Conservation (phyloP, 2,329 filamentous ascomycete species). For the Samsoniella hepiali region DNA sequence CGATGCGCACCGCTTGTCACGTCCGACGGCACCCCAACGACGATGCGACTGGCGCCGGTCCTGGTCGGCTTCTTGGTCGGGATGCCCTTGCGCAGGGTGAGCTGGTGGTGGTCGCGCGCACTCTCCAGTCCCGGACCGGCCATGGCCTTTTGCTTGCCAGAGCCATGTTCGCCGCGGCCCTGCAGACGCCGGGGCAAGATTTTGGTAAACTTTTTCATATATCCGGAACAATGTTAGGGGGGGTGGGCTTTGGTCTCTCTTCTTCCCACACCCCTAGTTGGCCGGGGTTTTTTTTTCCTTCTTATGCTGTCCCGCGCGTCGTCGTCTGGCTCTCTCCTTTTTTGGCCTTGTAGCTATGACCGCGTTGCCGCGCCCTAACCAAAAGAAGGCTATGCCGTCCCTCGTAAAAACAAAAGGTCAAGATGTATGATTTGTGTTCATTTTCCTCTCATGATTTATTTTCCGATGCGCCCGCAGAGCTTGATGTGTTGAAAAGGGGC, state of each 20-base stretch:
- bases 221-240: slow-evolving; percentile 9
- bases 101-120: slow-evolving; percentile 35
- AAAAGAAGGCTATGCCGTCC: background rate
- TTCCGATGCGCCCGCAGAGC: background rate
- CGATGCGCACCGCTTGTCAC: background rate
- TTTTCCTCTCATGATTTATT: background rate
- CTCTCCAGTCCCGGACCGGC: slow-evolving; percentile 21
- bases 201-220: slow-evolving; percentile 38
- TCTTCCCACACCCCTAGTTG: slow-evolving; percentile 12
- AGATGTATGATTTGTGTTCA: background rate
- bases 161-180: slow-evolving; percentile 25
- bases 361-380: background rate
- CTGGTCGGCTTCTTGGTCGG: slow-evolving; percentile 25
- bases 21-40: slow-evolving; percentile 24
- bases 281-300: background rate
- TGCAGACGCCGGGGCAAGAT: slow-evolving; percentile 34
- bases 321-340: background rate
- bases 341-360: background rate
- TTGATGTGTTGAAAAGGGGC: background rate
- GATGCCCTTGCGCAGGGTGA: slow-evolving; percentile 26
- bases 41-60: slow-evolving; percentile 29
- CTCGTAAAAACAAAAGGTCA: background rate
- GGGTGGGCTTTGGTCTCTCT: background rate
- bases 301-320: background rate
- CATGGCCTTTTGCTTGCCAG: slow-evolving; percentile 17